Base-by-base conservation (phyloP, 257 asterid species). In the Penstemon davidsonii region DNA sequence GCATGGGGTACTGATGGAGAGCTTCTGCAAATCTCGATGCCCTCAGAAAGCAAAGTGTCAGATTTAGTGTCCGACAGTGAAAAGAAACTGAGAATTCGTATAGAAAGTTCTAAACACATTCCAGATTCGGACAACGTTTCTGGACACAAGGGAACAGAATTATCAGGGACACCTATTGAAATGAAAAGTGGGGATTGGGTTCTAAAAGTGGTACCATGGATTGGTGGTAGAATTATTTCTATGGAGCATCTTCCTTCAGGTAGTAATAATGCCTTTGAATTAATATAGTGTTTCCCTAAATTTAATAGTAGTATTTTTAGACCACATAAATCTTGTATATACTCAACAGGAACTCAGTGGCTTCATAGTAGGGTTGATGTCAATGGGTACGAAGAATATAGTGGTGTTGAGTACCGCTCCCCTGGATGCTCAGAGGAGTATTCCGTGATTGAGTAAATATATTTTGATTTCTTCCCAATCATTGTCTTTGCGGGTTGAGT, bases 181-280 rank as follows among this genome's bases (percentile, higher is more conserved):
- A 45, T 94, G 79, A 87, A 82, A 83, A 83, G 90, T 66, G 93
- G 93, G 72, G 96, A 84, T 60, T 94, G 97, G 99, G 77, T 70
- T 73, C 91, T 91, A 64, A 86, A 88, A 85, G 83, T 91, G 51
- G 97, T 94, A 39, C 96, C 99, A 9, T 84, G 96, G 99, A 82
- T 87, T 81, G 99, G 96, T 52, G 99, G 97, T 78, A 89, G 99
- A 86, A 79, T 91, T 64, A 82, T 94, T 84, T 84, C 96, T 36
- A 91, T 94, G 99, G 85, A 85, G 75, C 97, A 94, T 82, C 73
- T 87, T 71, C 97, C 97, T 63, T 84, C 97, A 55, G 90, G 99
- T 87, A 87, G 33, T 25, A 25, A 25, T 1, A 25, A 65, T 66
- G 47, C 74, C 46, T 45, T 49, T 43, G 9, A 54, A 4, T 11